A percentile compares a stretch with the other conserved stretches of the same genome.
phyloP scores from a whole-genome alignment of 768 basidiomycete genomes.

The Strobilomyces confusus region DNA sequence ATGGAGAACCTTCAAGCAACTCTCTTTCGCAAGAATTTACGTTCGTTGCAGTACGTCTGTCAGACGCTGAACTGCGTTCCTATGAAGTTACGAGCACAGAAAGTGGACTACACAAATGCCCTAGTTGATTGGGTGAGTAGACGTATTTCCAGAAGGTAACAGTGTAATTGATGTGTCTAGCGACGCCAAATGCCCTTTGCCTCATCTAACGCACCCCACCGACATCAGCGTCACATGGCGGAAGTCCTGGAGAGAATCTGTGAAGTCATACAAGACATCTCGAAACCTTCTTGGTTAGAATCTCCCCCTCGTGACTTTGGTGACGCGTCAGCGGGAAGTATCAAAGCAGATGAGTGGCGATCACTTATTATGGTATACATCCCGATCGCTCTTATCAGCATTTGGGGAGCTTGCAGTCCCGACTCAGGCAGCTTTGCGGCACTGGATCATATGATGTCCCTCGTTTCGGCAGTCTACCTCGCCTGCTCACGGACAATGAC shows the following conservation, averaged over 20 bases:
- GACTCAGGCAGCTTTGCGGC: not conserved
- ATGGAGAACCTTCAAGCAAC: not conserved
- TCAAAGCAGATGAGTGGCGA: constrained; percentile 1
- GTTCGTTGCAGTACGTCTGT: not conserved
- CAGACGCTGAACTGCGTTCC: not conserved
- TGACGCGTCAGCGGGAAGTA: not conserved
- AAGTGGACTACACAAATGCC: not conserved
- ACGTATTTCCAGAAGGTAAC: too few species aligned
- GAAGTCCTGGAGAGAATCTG: not conserved
- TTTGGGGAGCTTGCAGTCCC: not conserved
- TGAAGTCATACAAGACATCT: not conserved
- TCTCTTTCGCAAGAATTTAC: not conserved
- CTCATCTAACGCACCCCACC: not conserved
- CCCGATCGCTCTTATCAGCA: not conserved
- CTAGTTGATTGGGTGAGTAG: not conserved
- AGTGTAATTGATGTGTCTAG: not conserved
- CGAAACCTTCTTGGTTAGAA: not conserved
- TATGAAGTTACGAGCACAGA: not conserved
- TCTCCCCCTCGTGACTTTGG: not conserved
- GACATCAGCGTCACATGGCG: not conserved
- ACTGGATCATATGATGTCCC: constrained; percentile 26
- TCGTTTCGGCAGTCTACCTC: constrained; percentile 26
- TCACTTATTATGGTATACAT: not conserved
- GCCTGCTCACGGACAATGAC: constrained; percentile 17
- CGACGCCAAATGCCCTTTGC: not conserved